Conservation (phyloP, 2,329 filamentous ascomycete genomes). For the Parasarocladium wereldwijsianum region DNA sequence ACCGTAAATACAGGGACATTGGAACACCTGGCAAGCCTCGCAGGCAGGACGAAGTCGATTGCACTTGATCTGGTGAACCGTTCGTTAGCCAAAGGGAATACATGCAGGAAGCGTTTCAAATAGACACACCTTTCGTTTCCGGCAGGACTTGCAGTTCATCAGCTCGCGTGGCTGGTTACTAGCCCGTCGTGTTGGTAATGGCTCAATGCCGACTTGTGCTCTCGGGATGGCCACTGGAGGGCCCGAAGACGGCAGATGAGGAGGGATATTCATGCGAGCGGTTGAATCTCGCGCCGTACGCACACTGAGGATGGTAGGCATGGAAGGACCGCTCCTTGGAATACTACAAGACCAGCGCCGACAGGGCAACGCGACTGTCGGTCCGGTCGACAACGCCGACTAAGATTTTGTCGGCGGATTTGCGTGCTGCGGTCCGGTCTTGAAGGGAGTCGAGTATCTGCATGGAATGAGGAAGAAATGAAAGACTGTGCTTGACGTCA, state of each 20-base stretch:
- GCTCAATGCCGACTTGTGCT: slow-evolving; percentile 69
- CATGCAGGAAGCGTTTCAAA: not conserved
- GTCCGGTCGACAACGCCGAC: too few relatives aligned
- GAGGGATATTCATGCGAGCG: slow-evolving; percentile 26
- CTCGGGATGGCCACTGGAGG: slow-evolving; percentile 48
- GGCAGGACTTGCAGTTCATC: slow-evolving; percentile 93
- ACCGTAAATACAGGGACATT: slow-evolving; percentile 83
- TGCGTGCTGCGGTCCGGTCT: too few relatives aligned
- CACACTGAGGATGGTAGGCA: too few relatives aligned
- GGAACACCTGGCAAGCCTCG: slow-evolving; percentile 80
- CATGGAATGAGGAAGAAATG: too few relatives aligned
- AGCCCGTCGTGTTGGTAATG: slow-evolving; percentile 55
- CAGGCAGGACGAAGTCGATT: slow-evolving; percentile 73
- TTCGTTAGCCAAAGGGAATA: not conserved
- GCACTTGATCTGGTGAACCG: slow-evolving; percentile 62
- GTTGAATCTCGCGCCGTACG: too few relatives aligned
- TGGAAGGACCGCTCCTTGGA: too few relatives aligned
- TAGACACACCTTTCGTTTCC: slow-evolving; percentile 66
- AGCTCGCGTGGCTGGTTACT: slow-evolving; percentile 70
- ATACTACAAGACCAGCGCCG: too few relatives aligned
- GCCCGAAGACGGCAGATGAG: slow-evolving; percentile 23
- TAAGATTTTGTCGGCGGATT: too few relatives aligned
- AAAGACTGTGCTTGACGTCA: too few relatives aligned
- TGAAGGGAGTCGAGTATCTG: too few relatives aligned
- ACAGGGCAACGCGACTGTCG: too few relatives aligned